These are phyloP conservation scores for Hygrophoropsis aurantiaca DNA, from an alignment of 768 basidiomycete species.

Conservation along the genomic window DNA sequence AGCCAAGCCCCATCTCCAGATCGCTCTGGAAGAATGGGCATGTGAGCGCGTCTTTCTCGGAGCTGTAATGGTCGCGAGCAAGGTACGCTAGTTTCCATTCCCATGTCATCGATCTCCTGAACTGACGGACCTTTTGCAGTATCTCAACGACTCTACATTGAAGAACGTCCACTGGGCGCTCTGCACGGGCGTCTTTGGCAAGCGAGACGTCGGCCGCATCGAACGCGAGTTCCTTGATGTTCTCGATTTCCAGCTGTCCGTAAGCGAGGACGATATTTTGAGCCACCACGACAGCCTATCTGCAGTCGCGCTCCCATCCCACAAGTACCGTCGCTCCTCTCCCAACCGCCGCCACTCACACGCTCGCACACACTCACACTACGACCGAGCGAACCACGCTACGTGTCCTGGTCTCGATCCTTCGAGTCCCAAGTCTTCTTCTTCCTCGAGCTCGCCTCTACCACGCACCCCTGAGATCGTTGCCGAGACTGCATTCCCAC, in stretches of 20 bases:
- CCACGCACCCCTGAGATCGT: conserved; percentile 30
- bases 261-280: conserved; percentile 65
- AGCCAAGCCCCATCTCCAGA: conserved; percentile 76
- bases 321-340: conserved; percentile 29
- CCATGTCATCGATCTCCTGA: conserved; percentile 8
- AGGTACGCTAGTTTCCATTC: conserved; percentile 46
- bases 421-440: conserved; percentile 38
- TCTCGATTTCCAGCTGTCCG: conserved; percentile 69
- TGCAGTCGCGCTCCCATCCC: conserved; percentile 22
- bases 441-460: conserved; percentile 33
- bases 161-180: conserved; percentile 91
- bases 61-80: conserved; percentile 84
- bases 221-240: conserved; percentile 83
- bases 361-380: conserved; percentile 14
- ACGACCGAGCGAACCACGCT: conserved; percentile 17
- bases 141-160: conserved; percentile 84
- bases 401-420: conserved; percentile 45
- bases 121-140: conserved; percentile 38
- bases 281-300: conserved; percentile 39
- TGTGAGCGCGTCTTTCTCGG: conserved; percentile 90
- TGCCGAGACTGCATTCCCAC: conserved; percentile 17
- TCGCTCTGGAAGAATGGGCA: conserved; percentile 83
- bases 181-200: conserved; percentile 82
- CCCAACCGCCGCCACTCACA: conserved; percentile 18
- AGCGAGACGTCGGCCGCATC: conserved; percentile 77